A percentile compares a stretch with the other conserved stretches of the same genome.
These are phyloP conservation scores for Boletus tomentosulus DNA, from an alignment of 768 basidiomycete genomes.

Conservation along the genomic window DNA sequence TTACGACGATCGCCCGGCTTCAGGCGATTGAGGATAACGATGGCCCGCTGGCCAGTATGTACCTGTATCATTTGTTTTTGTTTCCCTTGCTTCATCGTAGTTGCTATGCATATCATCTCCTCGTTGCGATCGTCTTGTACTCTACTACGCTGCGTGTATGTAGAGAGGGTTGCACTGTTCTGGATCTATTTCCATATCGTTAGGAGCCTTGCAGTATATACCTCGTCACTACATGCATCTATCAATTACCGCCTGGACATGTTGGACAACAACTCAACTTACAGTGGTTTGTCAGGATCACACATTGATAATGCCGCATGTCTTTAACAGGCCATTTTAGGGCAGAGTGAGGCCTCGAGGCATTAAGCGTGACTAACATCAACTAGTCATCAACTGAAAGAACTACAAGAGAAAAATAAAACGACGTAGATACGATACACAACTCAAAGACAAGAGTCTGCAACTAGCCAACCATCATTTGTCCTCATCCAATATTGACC, in stretches of 20 bases:
- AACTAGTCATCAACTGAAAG: not conserved
- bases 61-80: not conserved
- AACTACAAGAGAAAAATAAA: not conserved
- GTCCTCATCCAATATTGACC: not conserved
- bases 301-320: too few relatives aligned
- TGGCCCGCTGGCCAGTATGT: not conserved
- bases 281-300: too few relatives aligned
- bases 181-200: not conserved
- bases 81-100: not conserved
- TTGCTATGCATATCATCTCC: not conserved
- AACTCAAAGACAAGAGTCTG: not conserved
- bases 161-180: not conserved
- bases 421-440: conserved; percentile 3
- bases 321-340: too few relatives aligned
- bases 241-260: too few relatives aligned
- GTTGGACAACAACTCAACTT: too few relatives aligned
- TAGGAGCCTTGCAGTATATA: not conserved
- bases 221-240: not conserved
- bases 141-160: not conserved
- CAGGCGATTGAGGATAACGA: not conserved
- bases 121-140: not conserved
- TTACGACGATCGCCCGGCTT: not conserved
- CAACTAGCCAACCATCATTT: not conserved
- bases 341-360: not conserved
- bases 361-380: not conserved